Evolutionary conservation across 1,284 basidiomycete species (phyloP), one percentile per base, ranked within the genome.

Genomic region (Rhodotorula mucilaginosa): DNA sequence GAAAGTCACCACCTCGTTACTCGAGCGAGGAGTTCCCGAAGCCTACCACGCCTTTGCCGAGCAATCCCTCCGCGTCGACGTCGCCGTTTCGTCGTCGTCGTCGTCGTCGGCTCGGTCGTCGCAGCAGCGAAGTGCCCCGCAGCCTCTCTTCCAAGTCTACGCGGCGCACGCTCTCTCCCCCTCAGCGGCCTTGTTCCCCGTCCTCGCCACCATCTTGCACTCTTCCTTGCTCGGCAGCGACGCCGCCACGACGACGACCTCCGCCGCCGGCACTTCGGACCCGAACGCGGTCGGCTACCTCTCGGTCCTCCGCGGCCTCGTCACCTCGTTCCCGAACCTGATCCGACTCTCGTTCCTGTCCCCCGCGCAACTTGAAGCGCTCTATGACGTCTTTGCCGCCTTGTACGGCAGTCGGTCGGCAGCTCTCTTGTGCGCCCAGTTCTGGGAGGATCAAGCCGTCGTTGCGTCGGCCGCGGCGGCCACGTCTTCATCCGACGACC

Each of bases 211-310:
- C 2, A 69, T 80, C 54, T 74, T 81, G 31, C 67, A 65, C 15
- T 80, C 80, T 3, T 77, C 82, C 12, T 72, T 82, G 18, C 65
- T 82, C 49, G 77, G 76, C 58, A 58, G 63, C 39, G 26, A n/a
- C 34, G 62, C 51, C 7, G 70, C 73, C 23, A 69, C 70, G 23
- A 29, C 34, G 34, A 34, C 34, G 34, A 34, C 34, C 26, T 1
- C 26, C 34, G 34, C 54, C 44, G 39, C 84, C 7, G 87, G 86
- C 1, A 89, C 87, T 3, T 82, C 92, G 26, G 90, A 91, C 73
- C 87, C 91, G 0, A 93, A 93, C 76, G 87, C 89, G 0, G 86
- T 91, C 39, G 90, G 90, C 3, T 92, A 89, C 80, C 87, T 92
- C 46, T 89, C 91, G 29, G 88, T 93, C 23, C 79, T 93, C 69